Evolutionary conservation across 2,329 filamentous ascomycete species (phyloP), one percentile per base, ranked within the genome.

Genomic region (Aspergillus quadricinctus): DNA sequence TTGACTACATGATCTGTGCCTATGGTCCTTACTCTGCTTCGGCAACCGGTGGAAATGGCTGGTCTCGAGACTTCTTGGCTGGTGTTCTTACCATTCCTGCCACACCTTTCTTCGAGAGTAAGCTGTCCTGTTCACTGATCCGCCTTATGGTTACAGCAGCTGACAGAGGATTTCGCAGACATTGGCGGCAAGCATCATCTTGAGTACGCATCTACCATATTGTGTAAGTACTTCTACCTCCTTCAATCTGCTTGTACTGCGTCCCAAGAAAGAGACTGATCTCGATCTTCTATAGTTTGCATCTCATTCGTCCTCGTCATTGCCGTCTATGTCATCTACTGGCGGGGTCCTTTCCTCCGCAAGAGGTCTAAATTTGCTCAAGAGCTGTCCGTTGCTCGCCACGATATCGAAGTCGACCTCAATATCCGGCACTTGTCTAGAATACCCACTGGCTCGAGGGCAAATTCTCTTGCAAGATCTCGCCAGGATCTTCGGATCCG

Each of bases 301-400:
- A 84, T 89, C 52, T 81, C 86, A 0, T 77, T 84, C 50, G 61
- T 86, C 0, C 78, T 89, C 1, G 85, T 88, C 6, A 62, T 80
- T 19, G 83, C 84, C 0, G 84, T 89, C 5, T 88, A 88, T 58
- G 75, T 83, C 49, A 85, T 89, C 59, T 89, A 88, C 75, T 85
- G 79, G 77, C 82, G 83, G 54, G 87, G 87, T 0, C 84, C 85
- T 0, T 59, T 60, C 0, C 78, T 89, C 17, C 82, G 87, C 41
- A 79, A 81, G 56, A 74, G 80, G 2, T 88, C 86, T 11, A 81
- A 82, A 0, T 89, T 89, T 62, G 87, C 87, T 0, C 84, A 88
- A 71, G 80, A 80, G 43, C 74, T 89, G 2, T 82, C 82, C 10
- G 73, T 75, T 19, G 79, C 73, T 28, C 69, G 70, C 31, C 59